Percentiles rank a stretch among this genome's conserved stretches.
Conservation (phyloP, 805 yeast species). For the Ogataea methylovora region DNA sequence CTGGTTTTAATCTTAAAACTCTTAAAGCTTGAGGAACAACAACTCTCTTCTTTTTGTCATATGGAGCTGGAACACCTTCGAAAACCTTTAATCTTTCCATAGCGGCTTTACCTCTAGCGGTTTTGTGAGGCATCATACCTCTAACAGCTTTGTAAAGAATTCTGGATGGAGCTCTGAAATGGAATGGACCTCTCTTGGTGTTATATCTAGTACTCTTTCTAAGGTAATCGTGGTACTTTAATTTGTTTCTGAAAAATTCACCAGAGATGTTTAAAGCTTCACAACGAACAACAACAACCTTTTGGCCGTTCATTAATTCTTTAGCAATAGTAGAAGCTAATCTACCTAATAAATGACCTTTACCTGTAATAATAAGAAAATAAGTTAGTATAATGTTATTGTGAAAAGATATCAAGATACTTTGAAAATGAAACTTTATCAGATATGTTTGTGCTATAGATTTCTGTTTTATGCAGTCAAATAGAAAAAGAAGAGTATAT, state of each 20-base stretch:
- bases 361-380: constrained; percentile 37
- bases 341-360: constrained; percentile 99
- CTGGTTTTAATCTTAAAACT: constrained; percentile 98
- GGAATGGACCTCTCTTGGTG: constrained; percentile 99
- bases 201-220: constrained; percentile 99
- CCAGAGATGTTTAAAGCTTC: constrained; percentile 99
- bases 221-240: constrained; percentile 99
- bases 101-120: constrained; percentile 99
- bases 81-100: constrained; percentile 98
- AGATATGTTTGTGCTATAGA: too few relatives aligned
- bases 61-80: constrained; percentile 99
- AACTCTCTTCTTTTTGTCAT: constrained; percentile 99
- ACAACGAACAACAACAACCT: constrained; percentile 94
- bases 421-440: too few relatives aligned
- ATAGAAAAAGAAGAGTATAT: not conserved
- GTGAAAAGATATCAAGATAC: too few relatives aligned
- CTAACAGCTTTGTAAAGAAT: constrained; percentile 99
- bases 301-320: constrained; percentile 97
- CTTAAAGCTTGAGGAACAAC: constrained; percentile 99
- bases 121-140: constrained; percentile 99
- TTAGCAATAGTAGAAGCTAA: constrained; percentile 98
- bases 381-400: constrained; percentile 3
- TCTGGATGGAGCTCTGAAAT: constrained; percentile 99
- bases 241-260: constrained; percentile 99
- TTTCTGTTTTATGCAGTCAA: not conserved